phyloP scores from a whole-genome alignment of 2,329 filamentous ascomycete species.

The Seiridium unicorne region DNA sequence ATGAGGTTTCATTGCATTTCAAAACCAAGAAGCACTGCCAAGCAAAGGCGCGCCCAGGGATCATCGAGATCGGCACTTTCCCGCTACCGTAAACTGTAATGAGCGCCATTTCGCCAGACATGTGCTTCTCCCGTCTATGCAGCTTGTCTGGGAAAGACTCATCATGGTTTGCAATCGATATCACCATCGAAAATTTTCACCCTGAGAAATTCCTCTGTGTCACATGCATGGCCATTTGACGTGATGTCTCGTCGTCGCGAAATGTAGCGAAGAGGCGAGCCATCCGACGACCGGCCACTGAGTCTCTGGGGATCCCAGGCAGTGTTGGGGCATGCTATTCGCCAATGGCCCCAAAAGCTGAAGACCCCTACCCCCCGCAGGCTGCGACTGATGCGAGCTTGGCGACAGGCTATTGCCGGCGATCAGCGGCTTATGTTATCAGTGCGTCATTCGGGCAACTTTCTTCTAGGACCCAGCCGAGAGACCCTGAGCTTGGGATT shows the following conservation, averaged over 20 bases:
- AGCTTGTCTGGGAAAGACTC: too few species aligned
- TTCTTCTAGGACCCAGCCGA: too few species aligned
- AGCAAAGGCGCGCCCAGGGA: neutral
- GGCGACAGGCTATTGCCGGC: conserved; percentile 4
- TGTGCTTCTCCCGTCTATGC: neutral
- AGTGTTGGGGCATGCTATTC: neutral
- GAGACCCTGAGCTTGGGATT: too few species aligned
- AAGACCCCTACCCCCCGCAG: neutral
- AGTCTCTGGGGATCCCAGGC: neutral
- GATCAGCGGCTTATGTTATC: conserved; percentile 8
- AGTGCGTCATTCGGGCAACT: neutral
- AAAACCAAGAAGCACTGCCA: neutral
- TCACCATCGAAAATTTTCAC: too few species aligned
- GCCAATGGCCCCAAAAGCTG: neutral
- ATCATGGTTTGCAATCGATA: too few species aligned
- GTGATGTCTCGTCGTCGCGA: conserved; percentile 1
- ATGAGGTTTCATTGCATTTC: neutral
- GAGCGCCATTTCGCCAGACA: too few species aligned
- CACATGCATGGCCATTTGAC: neutral
- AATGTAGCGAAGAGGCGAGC: neutral
- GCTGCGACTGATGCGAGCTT: neutral
- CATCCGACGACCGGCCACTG: neutral
- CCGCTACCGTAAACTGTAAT: neutral
- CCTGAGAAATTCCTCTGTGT: neutral
- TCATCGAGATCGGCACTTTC: neutral